phyloP scores from a whole-genome alignment of 2,329 filamentous ascomycete genomes.

The Aspergillus fischeri region DNA sequence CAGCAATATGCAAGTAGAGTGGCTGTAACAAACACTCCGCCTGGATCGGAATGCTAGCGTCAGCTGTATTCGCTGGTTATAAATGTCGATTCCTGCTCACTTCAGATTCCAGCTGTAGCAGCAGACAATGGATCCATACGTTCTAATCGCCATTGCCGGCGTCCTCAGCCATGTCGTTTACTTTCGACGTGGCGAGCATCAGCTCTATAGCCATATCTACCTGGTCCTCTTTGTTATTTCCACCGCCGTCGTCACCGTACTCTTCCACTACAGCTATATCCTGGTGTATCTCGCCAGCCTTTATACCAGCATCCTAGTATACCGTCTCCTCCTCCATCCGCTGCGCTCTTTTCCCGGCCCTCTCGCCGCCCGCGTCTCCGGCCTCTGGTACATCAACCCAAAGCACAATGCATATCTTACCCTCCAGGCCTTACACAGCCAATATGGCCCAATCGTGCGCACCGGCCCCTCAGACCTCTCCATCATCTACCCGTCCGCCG shows the following conservation, averaged over 20 bases:
- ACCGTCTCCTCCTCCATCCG: constrained; percentile 13
- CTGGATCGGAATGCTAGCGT: not conserved
- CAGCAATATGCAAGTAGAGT: not conserved
- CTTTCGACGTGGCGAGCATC: constrained; percentile 18
- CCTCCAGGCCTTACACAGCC: constrained; percentile 28
- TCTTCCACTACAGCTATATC: not conserved
- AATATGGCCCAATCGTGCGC: constrained; percentile 35
- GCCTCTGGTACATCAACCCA: constrained; percentile 17
- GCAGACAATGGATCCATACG: not conserved
- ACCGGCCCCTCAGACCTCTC: constrained; percentile 35
- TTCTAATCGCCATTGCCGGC: constrained; percentile 5
- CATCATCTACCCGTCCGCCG: constrained; percentile 32
- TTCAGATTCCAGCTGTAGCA: not conserved
- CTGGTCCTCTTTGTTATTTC: constrained; percentile 1
- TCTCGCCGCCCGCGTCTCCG: constrained; percentile 27
- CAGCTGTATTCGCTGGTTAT: not conserved
- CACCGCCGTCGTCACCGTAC: not conserved
- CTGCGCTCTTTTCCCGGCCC: constrained; percentile 20
- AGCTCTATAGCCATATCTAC: constrained; percentile 12
- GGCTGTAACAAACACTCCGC: not conserved
- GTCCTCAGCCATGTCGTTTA: constrained; percentile 9
- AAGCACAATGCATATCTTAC: not conserved
- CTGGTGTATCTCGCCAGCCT: constrained; percentile 2
- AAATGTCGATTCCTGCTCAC: not conserved
- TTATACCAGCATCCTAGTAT: constrained; percentile 7